phyloP scores from a whole-genome alignment of 192 early-diverging fungal species.

The Coemansia sp. region DNA sequence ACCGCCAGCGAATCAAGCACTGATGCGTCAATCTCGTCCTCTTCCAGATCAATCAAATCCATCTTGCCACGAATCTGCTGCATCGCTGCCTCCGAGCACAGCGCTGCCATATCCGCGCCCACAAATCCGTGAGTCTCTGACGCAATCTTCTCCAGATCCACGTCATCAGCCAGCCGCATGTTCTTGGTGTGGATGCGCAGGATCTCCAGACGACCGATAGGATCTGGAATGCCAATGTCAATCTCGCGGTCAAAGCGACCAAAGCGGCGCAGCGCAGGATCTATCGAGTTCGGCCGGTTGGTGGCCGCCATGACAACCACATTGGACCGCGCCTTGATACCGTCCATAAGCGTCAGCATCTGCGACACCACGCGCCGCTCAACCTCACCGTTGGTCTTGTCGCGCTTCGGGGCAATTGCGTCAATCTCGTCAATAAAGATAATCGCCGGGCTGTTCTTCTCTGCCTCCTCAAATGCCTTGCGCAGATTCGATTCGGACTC shows the following conservation, averaged over 20 bases:
- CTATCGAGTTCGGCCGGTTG: conserved; percentile 98
- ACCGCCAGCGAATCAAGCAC: conserved; percentile 94
- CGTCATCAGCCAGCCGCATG: conserved; percentile 97
- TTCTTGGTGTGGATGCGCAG: conserved; percentile 99
- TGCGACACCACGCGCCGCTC: conserved; percentile 98
- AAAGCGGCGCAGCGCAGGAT: conserved; percentile 97
- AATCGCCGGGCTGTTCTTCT: conserved; percentile 95
- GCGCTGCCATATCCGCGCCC: conserved; percentile 93
- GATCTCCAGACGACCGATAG: conserved; percentile 97
- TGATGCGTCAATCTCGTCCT: conserved; percentile 97
- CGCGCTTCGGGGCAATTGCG: conserved; percentile 98
- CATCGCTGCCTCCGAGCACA: conserved; percentile 99
- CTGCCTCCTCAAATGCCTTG: conserved; percentile 98
- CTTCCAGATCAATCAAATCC: conserved; percentile 97
- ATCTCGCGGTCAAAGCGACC: conserved; percentile 99
- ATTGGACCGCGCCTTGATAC: conserved; percentile 94
- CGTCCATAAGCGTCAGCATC: conserved; percentile 97
- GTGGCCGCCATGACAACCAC: conserved; percentile 99
- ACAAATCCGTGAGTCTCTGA: conserved; percentile 97
- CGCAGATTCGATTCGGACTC: conserved; percentile 96
- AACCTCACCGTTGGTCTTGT: conserved; percentile 98
- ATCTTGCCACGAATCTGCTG: conserved; percentile 99
- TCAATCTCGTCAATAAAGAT: conserved; percentile 99
- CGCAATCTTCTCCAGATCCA: conserved; percentile 96
- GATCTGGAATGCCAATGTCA: conserved; percentile 99